These are phyloP conservation scores for Artemisia argyi DNA, from an alignment of 129 eudicot genomes.

Conservation along the genomic window DNA sequence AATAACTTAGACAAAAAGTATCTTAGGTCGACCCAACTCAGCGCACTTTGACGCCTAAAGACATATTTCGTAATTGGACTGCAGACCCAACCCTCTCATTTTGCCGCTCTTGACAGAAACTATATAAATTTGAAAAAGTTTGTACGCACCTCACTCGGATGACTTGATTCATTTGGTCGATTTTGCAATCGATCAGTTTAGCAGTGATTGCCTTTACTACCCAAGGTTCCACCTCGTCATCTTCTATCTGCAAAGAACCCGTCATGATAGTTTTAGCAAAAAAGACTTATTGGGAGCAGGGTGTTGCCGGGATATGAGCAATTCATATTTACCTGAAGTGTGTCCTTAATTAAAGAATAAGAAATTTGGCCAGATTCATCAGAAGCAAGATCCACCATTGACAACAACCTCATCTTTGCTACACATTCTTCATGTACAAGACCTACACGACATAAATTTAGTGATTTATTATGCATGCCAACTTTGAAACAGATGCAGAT, in stretches of 20 bases:
- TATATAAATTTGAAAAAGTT: neutral
- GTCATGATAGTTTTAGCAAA: neutral
- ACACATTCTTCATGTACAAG: constrained; percentile 87
- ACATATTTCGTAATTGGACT: neutral
- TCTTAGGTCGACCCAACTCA: neutral
- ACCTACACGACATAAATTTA: constrained; percentile 43
- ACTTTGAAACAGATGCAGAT: neutral
- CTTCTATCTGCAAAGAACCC: constrained; percentile 57
- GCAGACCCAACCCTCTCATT: neutral
- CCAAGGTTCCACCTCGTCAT: constrained; percentile 83
- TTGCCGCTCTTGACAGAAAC: neutral
- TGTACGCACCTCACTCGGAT: constrained; percentile 62
- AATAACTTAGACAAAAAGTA: neutral
- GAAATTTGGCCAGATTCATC: constrained; percentile 67
- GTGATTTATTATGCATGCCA: neutral
- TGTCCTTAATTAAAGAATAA: constrained; percentile 65
- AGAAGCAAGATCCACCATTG: constrained; percentile 77
- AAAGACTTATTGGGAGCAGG: neutral
- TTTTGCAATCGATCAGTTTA: constrained; percentile 78
- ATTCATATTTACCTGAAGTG: constrained; percentile 50
- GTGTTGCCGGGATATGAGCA: too few relatives aligned
- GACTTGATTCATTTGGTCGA: constrained; percentile 86
- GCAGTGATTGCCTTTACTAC: constrained; percentile 87
- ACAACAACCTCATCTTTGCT: constrained; percentile 86
- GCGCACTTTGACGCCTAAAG: too few relatives aligned